These are phyloP conservation scores for Oryza longistaminata DNA, from an alignment of 176 grass and related monocot genomes.

Conservation along the genomic window DNA sequence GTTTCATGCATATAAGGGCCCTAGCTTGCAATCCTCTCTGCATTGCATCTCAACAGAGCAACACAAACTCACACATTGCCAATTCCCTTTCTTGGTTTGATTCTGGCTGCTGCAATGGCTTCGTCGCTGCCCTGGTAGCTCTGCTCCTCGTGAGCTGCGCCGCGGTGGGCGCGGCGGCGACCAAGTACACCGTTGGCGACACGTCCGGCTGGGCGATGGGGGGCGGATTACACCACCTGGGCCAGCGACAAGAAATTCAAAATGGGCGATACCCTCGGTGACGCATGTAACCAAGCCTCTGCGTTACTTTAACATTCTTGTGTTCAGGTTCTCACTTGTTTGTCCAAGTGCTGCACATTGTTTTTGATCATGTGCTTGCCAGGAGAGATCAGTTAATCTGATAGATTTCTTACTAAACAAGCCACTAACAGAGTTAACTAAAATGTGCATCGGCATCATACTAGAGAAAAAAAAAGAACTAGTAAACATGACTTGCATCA, in stretches of 20 bases:
- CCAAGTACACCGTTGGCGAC: conserved; percentile 74
- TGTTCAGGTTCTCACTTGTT: background rate
- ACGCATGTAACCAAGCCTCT: background rate
- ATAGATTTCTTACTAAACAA: background rate
- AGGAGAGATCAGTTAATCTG: background rate
- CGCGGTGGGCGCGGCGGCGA: conserved; percentile 36
- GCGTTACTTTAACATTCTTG: background rate
- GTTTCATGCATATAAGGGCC: conserved; percentile 49
- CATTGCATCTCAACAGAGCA: background rate
- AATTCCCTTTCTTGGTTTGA: conserved; percentile 1
- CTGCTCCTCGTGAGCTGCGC: conserved; percentile 56
- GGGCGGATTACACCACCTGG: conserved; percentile 72
- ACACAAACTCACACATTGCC: background rate
- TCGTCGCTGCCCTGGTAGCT: conserved; percentile 41
- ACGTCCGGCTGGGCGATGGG: conserved; percentile 67
- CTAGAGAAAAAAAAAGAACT: background rate
- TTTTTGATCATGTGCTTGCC: background rate
- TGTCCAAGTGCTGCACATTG: background rate
- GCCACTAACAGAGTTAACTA: background rate
- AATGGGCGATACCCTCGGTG: conserved; percentile 59
- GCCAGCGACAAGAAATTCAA: conserved; percentile 53
- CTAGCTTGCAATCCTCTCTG: background rate
- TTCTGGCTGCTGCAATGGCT: conserved; percentile 35
- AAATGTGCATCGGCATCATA: background rate
- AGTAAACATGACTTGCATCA: background rate